These are phyloP conservation scores for Fusarium incarnatum DNA, from an alignment of 2,329 filamentous ascomycete genomes.

Conservation along the genomic window DNA sequence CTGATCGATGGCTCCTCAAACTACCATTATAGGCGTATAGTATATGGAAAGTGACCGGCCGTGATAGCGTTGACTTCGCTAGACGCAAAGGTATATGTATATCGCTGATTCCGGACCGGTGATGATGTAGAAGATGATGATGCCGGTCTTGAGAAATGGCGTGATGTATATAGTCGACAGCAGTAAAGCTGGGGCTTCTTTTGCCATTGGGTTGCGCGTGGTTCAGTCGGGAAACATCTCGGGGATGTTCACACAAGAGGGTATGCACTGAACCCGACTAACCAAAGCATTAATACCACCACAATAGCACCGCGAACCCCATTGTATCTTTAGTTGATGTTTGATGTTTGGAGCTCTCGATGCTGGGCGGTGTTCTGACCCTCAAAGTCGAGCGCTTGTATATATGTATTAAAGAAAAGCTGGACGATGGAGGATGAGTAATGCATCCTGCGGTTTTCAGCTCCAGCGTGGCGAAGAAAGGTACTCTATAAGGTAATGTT, in stretches of 20 bases:
- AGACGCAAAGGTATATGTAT: too few relatives aligned
- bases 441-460: neutral
- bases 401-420: neutral
- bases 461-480: neutral
- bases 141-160: neutral
- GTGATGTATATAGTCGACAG: neutral
- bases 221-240: neutral
- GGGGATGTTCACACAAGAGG: neutral
- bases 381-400: neutral
- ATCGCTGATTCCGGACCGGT: neutral
- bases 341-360: neutral
- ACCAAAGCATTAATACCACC: neutral
- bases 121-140: neutral
- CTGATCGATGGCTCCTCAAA: neutral
- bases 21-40: neutral
- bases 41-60: neutral
- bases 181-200: neutral
- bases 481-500: neutral
- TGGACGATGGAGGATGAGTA: rapidly evolving
- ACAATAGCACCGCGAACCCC: rapidly evolving
- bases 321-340: neutral
- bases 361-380: rapidly evolving
- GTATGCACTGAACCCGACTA: neutral
- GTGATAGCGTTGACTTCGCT: neutral
- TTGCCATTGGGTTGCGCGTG: neutral